Conservation (phyloP, 176 grass and related monocot genomes). For the Carex kokanica region DNA sequence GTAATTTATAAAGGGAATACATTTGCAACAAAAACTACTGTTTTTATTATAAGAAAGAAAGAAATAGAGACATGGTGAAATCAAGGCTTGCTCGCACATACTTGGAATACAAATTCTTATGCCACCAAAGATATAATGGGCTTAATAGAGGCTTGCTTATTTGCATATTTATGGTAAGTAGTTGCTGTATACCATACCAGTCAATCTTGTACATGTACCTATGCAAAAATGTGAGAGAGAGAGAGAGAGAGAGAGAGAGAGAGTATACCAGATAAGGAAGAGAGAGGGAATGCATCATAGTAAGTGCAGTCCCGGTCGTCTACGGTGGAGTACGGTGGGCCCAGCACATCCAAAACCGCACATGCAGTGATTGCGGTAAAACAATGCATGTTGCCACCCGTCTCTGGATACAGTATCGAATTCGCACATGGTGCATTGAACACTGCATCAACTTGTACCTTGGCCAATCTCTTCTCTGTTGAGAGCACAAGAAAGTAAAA, state of each 20-base stretch:
- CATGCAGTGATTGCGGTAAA: conserved; percentile 50
- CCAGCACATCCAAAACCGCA: conserved; percentile 55
- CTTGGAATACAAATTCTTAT: background rate
- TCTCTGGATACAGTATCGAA: conserved; percentile 57
- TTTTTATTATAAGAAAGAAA: background rate
- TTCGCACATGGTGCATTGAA: conserved; percentile 37
- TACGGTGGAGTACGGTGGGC: conserved; percentile 41
- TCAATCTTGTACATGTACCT: background rate
- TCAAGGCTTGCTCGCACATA: background rate
- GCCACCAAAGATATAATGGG: background rate
- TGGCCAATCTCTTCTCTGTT: conserved; percentile 44
- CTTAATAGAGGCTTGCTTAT: background rate
- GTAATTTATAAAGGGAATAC: background rate
- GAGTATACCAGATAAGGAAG: conserved; percentile 34
- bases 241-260: background rate
- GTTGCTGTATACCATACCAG: background rate
- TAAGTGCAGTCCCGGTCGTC: conserved; percentile 61
- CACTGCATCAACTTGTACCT: conserved; percentile 38
- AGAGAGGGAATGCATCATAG: conserved; percentile 29
- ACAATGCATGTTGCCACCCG: conserved; percentile 59
- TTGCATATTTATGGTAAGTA: background rate
- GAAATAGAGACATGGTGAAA: background rate
- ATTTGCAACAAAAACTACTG: background rate
- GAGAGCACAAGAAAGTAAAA: background rate
- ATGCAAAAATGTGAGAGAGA: background rate